Evolutionary conservation across 2,329 filamentous ascomycete species (phyloP), one percentile per base, ranked within the genome.

Genomic region (Cercospora sp.): DNA sequence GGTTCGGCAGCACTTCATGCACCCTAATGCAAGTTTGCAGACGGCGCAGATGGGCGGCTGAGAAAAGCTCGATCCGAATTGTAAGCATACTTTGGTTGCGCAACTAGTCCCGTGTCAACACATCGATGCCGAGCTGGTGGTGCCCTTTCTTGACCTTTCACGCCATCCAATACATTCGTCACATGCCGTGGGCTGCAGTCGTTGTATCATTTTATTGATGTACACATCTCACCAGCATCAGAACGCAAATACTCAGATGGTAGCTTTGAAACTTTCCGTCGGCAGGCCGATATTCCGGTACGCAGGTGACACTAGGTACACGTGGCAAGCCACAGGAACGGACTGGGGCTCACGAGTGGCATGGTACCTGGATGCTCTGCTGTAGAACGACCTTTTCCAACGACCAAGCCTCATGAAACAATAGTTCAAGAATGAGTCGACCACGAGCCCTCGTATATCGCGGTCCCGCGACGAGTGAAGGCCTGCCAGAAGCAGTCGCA

Each of bases 381-480:
- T 26, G 48, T 55, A 55, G 48, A 26, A 55, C 23, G 20, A 26
- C 23, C 16, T 55, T 30, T 28, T 28, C 23, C 26, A 9, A 23
- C n/a, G 7, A 28, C 12, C 48, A n/a, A n/a, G 48, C 48, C 48
- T 55, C 12, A 55, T 28, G 48, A 55, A 55, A 55, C 48, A 55
- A 55, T 55, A 55, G 48, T 55, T 55, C 23, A 59, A 31, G 9
- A 26, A 63, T 63, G 61, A 55, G 10, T 33, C 61, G 45, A 31
- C 61, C 62, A 36, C 61, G 67, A 55, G 71, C 71, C 36, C 51
- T 72, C 40, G 70, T 73, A 18, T 73, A 72, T 28, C 68, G 71
- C 6, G 71, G 71, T 33, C 68, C 68, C 51, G 67, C 68, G 4
- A 23, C 71, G 2, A 68, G 60, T 26, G 59, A 66, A 6, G 66